Percentiles rank a stretch among this genome's conserved stretches.
These are phyloP conservation scores for Neurospora sp. DNA, from an alignment of 495 filamentous ascomycete species.

Conservation along the genomic window DNA sequence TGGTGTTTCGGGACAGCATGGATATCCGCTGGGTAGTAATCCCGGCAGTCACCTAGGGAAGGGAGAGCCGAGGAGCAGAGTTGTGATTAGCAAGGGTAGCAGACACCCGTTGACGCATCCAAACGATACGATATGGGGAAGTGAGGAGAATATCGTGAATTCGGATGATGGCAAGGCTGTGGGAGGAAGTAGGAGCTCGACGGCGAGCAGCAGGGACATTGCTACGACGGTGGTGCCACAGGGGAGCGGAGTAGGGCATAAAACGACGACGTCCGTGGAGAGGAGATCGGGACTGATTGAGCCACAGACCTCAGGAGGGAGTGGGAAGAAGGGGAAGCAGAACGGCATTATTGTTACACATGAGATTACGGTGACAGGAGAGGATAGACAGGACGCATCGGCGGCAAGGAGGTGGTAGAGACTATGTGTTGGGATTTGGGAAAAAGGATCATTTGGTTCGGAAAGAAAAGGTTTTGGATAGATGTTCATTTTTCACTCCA, in stretches of 20 bases:
- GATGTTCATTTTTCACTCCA: background rate
- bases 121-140: constrained; percentile 27
- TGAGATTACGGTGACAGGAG: constrained; percentile 1
- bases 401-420: background rate
- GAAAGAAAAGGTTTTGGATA: background rate
- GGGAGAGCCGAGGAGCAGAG: background rate
- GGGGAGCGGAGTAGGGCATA: background rate
- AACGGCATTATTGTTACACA: constrained; percentile 1
- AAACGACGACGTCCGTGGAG: background rate
- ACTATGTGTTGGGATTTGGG: too few relatives aligned
- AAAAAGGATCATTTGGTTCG: background rate
- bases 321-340: background rate
- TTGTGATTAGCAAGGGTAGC: constrained; percentile 8
- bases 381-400: background rate
- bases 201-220: background rate
- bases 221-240: background rate
- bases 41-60: background rate
- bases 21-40: background rate
- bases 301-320: background rate
- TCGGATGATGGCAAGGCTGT: background rate
- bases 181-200: background rate
- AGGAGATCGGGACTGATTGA: background rate
- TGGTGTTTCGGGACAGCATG: background rate
- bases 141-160: constrained; percentile 32
- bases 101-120: constrained; percentile 26